Base-by-base conservation (phyloP, 108 stramenopile genomes). In the Halocafeteria seosinensis region DNA sequence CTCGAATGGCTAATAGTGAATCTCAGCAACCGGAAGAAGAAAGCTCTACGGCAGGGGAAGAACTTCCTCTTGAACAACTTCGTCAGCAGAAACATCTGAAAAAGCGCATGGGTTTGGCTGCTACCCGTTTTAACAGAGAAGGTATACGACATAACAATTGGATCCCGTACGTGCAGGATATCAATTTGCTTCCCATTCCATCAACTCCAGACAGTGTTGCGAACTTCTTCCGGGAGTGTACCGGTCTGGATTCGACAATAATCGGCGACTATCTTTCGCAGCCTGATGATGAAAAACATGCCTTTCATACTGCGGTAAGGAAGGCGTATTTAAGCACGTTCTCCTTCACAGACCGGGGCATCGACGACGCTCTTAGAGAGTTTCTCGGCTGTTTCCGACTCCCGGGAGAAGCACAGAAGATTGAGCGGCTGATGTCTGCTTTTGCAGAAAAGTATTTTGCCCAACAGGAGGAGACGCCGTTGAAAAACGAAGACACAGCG, bases 341-440 rank as follows among this genome's bases (percentile, higher is more conserved):
- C 64, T 78, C 89, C 67, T 92, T 93, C 70, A 64, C 71, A 6
- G 38, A 37, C 55, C 32, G 71, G 51, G 50, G 63, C 6, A 91
- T 96, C 76, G 85, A 87, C 37, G 69, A 77, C 21, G 84, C 89
- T 0, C 73, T 96, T 29, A 80, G 91, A 29, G 62, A 73, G 13
- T 92, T 88, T 63, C 73, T 96, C 47, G 73, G 71, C 33, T 73
- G 75, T 53, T 96, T 96, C 59, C 80, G 89, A 38, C 65, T 96
- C 61, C 95, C 95, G 21, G 92, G 92, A 21, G 92, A 96, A 78
- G 90, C 90, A 6, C 94, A 96, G 73, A 87, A 86, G 66, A 93
- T 96, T 57, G 91, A 93, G 72, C 73, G 90, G 50, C 68, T 96
- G 50, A 92, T 96, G 92, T 92, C 93, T 61, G 84, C 85, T 6